Percentiles rank a stretch among this genome's conserved stretches.
Evolutionary conservation across 2,329 filamentous ascomycete genomes (phyloP).

Genomic region (Claviceps paspali): DNA sequence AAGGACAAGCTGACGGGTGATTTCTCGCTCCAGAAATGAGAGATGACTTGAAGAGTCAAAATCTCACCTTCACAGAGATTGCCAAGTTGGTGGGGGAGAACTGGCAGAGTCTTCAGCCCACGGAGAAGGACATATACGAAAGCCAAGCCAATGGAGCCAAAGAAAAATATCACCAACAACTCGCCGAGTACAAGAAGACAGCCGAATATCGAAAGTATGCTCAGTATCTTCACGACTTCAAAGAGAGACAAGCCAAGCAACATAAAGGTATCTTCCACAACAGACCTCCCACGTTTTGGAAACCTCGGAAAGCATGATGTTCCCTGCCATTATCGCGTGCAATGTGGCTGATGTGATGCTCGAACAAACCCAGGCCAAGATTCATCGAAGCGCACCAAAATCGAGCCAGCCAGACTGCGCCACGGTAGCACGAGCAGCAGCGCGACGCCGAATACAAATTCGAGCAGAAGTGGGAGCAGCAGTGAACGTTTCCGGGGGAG

Average conservation of each 20-base stretch:
- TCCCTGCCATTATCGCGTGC: too few species aligned
- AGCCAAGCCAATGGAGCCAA: conserved; percentile 57
- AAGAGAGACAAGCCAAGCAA: conserved; percentile 49
- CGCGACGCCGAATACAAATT: conserved; percentile 20
- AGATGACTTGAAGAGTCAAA: conserved; percentile 61
- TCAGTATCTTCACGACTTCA: conserved; percentile 64
- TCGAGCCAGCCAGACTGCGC: conserved; percentile 22
- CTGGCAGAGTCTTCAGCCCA: conserved; percentile 56
- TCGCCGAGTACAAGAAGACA: conserved; percentile 66
- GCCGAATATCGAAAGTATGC: conserved; percentile 51
- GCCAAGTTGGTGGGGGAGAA: conserved; percentile 69
- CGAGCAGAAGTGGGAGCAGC: conserved; percentile 31
- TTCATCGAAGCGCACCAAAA: conserved; percentile 30
- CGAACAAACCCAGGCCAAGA: conserved; percentile 19
- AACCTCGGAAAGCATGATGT: too few species aligned
- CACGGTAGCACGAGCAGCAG: conserved; percentile 27
- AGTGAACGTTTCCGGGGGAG: conserved; percentile 32
- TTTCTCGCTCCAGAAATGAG: conserved; percentile 49
- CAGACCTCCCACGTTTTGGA: too few species aligned
- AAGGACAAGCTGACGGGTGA: too few species aligned
- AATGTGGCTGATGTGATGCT: neutral
- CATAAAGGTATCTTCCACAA: conserved; percentile 32
- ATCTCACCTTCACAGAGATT: conserved; percentile 68
- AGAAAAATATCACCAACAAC: conserved; percentile 59
- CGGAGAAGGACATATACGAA: conserved; percentile 59